These are phyloP conservation scores for Neocucurbitaria cava DNA, from an alignment of 2,329 filamentous ascomycete species.

Conservation along the genomic window DNA sequence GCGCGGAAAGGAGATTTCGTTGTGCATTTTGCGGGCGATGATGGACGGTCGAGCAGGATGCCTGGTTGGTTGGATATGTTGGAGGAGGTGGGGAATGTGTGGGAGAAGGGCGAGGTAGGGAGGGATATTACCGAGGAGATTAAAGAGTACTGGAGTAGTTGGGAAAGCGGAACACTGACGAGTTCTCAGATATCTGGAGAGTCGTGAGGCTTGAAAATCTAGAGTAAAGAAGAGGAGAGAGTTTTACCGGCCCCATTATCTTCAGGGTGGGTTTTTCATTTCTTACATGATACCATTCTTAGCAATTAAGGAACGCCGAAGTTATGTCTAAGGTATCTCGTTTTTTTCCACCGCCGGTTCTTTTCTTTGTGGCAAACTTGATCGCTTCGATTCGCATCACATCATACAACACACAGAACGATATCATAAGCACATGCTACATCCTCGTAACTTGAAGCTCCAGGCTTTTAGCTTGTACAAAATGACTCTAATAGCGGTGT, in stretches of 20 bases:
- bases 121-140: conserved; percentile 36
- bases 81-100: conserved; percentile 28
- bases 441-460: no score
- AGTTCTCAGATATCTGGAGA: conserved; percentile 10
- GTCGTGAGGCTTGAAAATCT: background rate
- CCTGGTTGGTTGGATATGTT: conserved; percentile 41
- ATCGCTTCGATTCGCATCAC: background rate
- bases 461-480: no score
- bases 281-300: background rate
- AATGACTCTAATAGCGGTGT: no score
- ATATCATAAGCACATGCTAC: no score
- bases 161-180: conserved; percentile 3
- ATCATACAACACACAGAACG: no score
- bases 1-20: conserved; percentile 52
- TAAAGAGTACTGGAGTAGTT: conserved; percentile 24
- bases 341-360: background rate
- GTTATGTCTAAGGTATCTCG: background rate
- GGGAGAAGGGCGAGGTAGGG: conserved; percentile 23
- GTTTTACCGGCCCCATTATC: background rate
- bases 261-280: background rate
- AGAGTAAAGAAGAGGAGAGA: background rate
- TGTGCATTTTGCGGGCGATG: conserved; percentile 52
- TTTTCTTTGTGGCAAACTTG: background rate
- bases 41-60: conserved; percentile 45
- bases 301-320: background rate